Base-by-base conservation (phyloP, 2,329 filamentous ascomycete genomes). In the Cryphonectria naterciae region DNA sequence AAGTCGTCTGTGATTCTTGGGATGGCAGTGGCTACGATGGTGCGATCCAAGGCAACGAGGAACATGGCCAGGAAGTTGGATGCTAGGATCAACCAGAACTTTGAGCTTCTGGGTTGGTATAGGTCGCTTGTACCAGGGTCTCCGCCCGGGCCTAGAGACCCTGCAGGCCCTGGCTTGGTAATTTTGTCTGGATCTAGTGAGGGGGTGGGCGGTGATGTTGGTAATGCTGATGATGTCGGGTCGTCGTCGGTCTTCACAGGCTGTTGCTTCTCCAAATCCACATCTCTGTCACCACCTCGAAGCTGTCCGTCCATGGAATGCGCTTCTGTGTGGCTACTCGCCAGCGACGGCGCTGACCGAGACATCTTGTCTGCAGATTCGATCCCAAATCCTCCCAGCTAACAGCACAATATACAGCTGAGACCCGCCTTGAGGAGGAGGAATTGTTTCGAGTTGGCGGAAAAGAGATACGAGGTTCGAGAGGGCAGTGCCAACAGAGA, bases 1-100 rank as follows among this genome's bases (percentile, higher is more conserved):
- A 89, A 88, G 28, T 88, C 85, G 74, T 87, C 82, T n/a, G 85
- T 87, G 75, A 88, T 88, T 46, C 81, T 79, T 1, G 86, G 86
- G 35, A 87, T 83, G 15, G 86, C 87, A 56, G 82, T 89, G 72
- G 86, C 83, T 64, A 88, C 81, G 73, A 88, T 88, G n/a, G 86
- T 88, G 37, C 85, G 80, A 75, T 87, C 85, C 15, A 89, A 81
- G n/a, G 87, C 87, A 35, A 89, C 86, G 41, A 89, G 81, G 73
- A 89, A 88, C 75, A 89, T 80, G 72, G 86, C 83, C 8, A 87
- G 78, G 70, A 88, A 86, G 72, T 87, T 84, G 72, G 85, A 87
- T 41, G 85, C 52, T 11, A 89, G 80, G 62, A 87, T 82, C 73
- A 87, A 81, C 87, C 87, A 88, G 75, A 89, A 88, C 74, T 83